Evolutionary conservation across 2,329 filamentous ascomycete genomes (phyloP), one percentile per base, ranked within the genome.

Genomic region (Coniella lustricola): DNA sequence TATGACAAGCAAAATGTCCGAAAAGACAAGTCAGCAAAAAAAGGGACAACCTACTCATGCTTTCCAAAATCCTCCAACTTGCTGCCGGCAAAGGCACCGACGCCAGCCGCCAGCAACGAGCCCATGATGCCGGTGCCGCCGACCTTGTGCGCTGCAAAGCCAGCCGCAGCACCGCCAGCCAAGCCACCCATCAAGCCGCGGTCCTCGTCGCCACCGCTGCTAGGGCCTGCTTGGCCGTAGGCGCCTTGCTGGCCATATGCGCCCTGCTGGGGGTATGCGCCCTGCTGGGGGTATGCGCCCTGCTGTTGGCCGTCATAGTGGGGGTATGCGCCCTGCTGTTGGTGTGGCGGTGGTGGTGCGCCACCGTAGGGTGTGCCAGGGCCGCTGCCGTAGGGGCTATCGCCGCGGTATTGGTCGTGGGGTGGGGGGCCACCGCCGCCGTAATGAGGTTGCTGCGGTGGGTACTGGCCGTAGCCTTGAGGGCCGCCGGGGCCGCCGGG

Each of bases 71-170:
- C 48, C 62, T 74, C 73, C 7, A 78, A 52, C 33, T 73, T 56
- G 51, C 79, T 79, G 1, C 77, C 77, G 3, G 71, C 74, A n/a
- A 80, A 67, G 1, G 76, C 75, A 31, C 77, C 77, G 14, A 69
- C 72, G 58, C 32, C 71, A 53, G 16, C 77, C 76, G 22, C 73
- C 73, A 32, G 40, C 47, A 33, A 36, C 25, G 21, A 42, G 40
- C 40, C 40, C 40, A 42, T 42, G 17, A 42, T 33, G 40, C 40
- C 40, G n/a, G 40, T 33, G 12, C 40, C 40, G 12, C 76, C 77
- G 17, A 75, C 63, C 55, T 75, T 71, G 61, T 78, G 72, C 0
- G 74, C 76, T 0, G 75, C 67, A 57, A 71, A 78, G 7, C 72
- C 76, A n/a, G 74, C 77, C 1, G 68, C 75, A 16, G 70, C 75